These are phyloP conservation scores for Jackrogersella minutella DNA, from an alignment of 495 filamentous ascomycete species.

Conservation along the genomic window DNA sequence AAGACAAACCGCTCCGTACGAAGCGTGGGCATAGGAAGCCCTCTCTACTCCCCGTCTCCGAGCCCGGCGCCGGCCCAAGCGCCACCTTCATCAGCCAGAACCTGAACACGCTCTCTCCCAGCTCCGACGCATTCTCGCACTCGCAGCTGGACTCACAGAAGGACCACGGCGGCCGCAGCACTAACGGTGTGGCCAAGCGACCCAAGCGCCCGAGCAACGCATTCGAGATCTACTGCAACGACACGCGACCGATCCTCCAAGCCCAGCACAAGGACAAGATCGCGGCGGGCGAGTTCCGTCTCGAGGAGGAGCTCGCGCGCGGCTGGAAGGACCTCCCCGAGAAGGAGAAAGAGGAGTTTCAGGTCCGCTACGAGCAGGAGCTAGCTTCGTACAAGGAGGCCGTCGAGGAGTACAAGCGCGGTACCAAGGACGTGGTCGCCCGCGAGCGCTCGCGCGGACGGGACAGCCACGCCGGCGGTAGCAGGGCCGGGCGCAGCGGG, in stretches of 20 bases:
- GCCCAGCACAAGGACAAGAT: slow-evolving; percentile 50
- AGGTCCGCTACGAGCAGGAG: slow-evolving; percentile 51
- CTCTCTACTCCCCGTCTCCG: slow-evolving; percentile 49
- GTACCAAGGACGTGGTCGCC: slow-evolving; percentile 48
- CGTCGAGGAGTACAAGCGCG: slow-evolving; percentile 42
- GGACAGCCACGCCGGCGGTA: slow-evolving; percentile 15
- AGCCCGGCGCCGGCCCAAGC: slow-evolving; percentile 41
- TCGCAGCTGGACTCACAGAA: slow-evolving; percentile 47
- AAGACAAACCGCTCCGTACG: slow-evolving; percentile 87
- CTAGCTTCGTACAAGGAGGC: slow-evolving; percentile 55
- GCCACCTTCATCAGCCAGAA: slow-evolving; percentile 56
- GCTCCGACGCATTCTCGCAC: slow-evolving; percentile 55
- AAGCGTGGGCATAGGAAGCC: slow-evolving; percentile 77
- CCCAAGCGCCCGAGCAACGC: slow-evolving; percentile 55
- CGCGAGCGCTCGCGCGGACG: slow-evolving; percentile 41
- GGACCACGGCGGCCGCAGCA: slow-evolving; percentile 29
- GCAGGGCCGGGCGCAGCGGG: slow-evolving; percentile 15
- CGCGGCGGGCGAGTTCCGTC: slow-evolving; percentile 46
- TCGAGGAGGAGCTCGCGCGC: slow-evolving; percentile 57
- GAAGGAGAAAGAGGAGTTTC: slow-evolving; percentile 55
- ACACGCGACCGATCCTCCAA: slow-evolving; percentile 50
- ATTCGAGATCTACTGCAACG: slow-evolving; percentile 62
- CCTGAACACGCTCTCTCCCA: slow-evolving; percentile 54
- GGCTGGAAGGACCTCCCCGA: slow-evolving; percentile 59
- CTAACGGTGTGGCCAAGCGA: slow-evolving; percentile 44